Base-by-base conservation (phyloP, 2,329 filamentous ascomycete species). In the Aspergillus sp. region DNA sequence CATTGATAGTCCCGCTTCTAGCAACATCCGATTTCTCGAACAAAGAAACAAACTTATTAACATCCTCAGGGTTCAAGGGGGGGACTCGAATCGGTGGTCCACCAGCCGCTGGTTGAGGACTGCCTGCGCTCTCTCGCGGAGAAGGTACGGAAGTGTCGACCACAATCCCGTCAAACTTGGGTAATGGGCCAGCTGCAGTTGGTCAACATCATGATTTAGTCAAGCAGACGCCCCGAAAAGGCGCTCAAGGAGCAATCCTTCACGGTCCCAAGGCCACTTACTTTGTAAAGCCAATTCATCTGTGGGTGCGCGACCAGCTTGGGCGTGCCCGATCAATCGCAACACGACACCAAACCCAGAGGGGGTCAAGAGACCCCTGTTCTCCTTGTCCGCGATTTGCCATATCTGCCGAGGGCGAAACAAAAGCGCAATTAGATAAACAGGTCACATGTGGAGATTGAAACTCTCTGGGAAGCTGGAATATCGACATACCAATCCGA, bases 361-460 rank as follows among this genome's bases (percentile, higher is more conserved):
- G 19, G 92, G 92, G 35, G 93, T 97, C 65, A 99, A 81, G 66
- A 98, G 90, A 52, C 95, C 95, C 64, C 93, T 87, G 79, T 99
- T 99, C 79, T 98, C 93, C 65, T 86, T 92, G 79, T 99, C 95
- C 66, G 95, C 93, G 74, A 99, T 95, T 79, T 98, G 93, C 95
- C 95, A 99, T 83, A 99, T 98, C 90, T 96, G 76, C 58, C 17
- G 17, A 23, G n/a, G 63, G 31, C 27, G 56, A 51, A 15, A 49
- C 39, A n/a, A 33, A 46, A 14, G 43, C 39, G 17, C 21, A 46
- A 47, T 62, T 57, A 62, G 57, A 54, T 40, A 53, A 15, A 23
- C 14, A 19, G 19, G 6, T 50, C 15, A 31, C 43, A 31, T 17
- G 7, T 4, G 33, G 27, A 19, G n/a, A 23, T 39, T 21, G 37